Base-by-base conservation (phyloP, 2,329 filamentous ascomycete species). In the Didymella pomorum region DNA sequence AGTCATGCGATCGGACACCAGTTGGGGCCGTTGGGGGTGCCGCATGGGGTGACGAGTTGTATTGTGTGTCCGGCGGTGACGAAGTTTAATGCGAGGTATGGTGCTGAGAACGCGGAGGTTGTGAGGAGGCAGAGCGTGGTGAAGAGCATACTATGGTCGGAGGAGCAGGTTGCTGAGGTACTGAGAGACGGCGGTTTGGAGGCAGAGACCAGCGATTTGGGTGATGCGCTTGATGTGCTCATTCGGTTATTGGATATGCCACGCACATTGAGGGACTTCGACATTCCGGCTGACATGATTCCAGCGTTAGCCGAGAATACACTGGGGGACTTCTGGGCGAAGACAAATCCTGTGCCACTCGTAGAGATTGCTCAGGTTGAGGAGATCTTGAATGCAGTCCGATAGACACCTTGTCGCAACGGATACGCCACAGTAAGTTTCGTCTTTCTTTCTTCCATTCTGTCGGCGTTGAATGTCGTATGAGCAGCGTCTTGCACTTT, bases 1-100 rank as follows among this genome's bases (percentile, higher is more conserved):
- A 52, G 49, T 14, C 49, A 52, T 20, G 49, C 49, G 6, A 26
- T 52, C 26, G 49, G 49, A 9, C 49, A 52, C 26, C 49, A 52
- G 28, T 18, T 52, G 11, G 49, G 49, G 2, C 49, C 49, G 10
- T 20, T 44, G 26, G 39, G 49, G 8, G 49, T 52, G 16, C 49
- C 49, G 20, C 49, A 52, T n/a, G 49, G 49, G 9, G 39, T 43
- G 9, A 52, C 49, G 11, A 52, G 49, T 10, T 52, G 49, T 14
- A 33, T 52, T 28, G 33, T 44, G 49, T 35, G 25, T 25, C 49
- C 49, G 3, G 49, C 49, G 23, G 49, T 52, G n/a, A 33, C 35
- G 39, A 43, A 33, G 14, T 52, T 42, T 28, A 52, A 52, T 18
- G 31, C 14, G 16, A 35, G 8, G 31, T n/a, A 35, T 35, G 31